A percentile compares a stretch with the other conserved stretches of the same genome.
Evolutionary conservation across 495 filamentous ascomycete species (phyloP).

Genomic region (Penicillium argentinense): DNA sequence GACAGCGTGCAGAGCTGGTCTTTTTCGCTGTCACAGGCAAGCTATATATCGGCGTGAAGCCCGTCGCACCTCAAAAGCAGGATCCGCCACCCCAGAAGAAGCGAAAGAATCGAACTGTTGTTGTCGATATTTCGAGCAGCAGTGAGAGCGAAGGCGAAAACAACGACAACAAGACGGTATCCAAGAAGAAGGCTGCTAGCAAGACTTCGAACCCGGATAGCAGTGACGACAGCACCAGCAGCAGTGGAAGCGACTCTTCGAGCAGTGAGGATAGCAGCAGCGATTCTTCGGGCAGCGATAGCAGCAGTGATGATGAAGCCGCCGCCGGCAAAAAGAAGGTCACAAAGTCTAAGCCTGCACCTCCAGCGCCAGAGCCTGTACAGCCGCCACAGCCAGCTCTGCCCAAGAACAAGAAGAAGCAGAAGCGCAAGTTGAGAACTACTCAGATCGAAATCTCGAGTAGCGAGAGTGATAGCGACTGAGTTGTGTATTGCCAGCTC

Average conservation of each 20-base stretch:
- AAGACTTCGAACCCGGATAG: constrained; percentile 10
- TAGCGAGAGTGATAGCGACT: constrained; percentile 33
- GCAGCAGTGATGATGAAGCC: constrained; percentile 22
- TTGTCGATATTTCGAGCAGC: constrained; percentile 49
- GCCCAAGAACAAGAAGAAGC: constrained; percentile 27
- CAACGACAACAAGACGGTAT: constrained; percentile 17
- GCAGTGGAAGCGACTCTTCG: constrained; percentile 23
- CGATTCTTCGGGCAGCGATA: constrained; percentile 6
- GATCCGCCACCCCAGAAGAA: constrained; percentile 41
- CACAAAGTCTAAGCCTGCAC: constrained; percentile 3
- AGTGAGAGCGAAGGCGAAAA: constrained; percentile 39
- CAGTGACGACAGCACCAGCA: constrained; percentile 20
- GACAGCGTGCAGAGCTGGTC: constrained; percentile 47
- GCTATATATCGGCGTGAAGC: constrained; percentile 32
- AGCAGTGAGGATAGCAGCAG: constrained; percentile 15
- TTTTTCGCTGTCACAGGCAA: constrained; percentile 41
- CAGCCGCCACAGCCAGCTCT: constrained; percentile 1
- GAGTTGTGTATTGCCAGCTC: background rate
- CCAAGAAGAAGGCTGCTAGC: constrained; percentile 13
- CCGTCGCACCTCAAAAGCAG: constrained; percentile 32
- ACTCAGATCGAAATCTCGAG: constrained; percentile 30
- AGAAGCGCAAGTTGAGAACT: constrained; percentile 30
- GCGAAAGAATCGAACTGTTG: constrained; percentile 53
- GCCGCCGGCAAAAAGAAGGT: constrained; percentile 13
- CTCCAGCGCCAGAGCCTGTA: background rate